Evolutionary conservation across 148 eudicot species (phyloP).

Genomic region (Spergularia marina): DNA sequence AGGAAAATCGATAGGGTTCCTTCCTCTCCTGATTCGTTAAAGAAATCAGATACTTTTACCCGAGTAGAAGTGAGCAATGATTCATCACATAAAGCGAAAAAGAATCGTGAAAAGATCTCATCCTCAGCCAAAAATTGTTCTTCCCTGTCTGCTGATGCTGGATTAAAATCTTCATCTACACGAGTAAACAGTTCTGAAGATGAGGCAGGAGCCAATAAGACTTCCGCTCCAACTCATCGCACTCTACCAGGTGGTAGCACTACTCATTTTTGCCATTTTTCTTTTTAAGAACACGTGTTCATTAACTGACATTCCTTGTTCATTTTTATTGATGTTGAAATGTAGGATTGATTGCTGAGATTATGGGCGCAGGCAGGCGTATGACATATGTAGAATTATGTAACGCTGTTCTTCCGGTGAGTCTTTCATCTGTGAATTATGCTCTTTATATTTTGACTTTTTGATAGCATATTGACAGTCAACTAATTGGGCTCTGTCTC

Average conservation of each 20-base stretch:
- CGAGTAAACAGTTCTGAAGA: slow-evolving; percentile 52
- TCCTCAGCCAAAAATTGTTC: slow-evolving; percentile 42
- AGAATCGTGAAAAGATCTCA: slow-evolving; percentile 36
- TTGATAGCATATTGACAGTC: neutral
- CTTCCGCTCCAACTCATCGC: slow-evolving; percentile 46
- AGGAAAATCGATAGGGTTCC: slow-evolving; percentile 51
- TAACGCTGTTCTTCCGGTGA: slow-evolving; percentile 83
- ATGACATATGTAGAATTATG: slow-evolving; percentile 92
- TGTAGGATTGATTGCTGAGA: slow-evolving; percentile 82
- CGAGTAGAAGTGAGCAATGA: slow-evolving; percentile 48
- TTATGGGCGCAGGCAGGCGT: slow-evolving; percentile 85
- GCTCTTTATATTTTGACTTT: slow-evolving; percentile 3
- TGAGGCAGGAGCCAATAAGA: slow-evolving; percentile 42
- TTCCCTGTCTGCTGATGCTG: slow-evolving; percentile 52
- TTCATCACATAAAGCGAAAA: slow-evolving; percentile 37
- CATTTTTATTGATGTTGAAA: slow-evolving; percentile 2
- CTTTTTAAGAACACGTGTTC: neutral
- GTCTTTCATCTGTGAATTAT: slow-evolving; percentile 28
- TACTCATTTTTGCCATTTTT: slow-evolving; percentile 3
- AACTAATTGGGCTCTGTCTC: slow-evolving; percentile 9
- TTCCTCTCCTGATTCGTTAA: slow-evolving; percentile 50
- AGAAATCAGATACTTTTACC: slow-evolving; percentile 41
- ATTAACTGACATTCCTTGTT: neutral
- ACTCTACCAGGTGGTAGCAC: slow-evolving; percentile 81
- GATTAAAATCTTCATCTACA: slow-evolving; percentile 39